Conservation (phyloP, 306 rosid genomes). For the Sindora glabra region DNA sequence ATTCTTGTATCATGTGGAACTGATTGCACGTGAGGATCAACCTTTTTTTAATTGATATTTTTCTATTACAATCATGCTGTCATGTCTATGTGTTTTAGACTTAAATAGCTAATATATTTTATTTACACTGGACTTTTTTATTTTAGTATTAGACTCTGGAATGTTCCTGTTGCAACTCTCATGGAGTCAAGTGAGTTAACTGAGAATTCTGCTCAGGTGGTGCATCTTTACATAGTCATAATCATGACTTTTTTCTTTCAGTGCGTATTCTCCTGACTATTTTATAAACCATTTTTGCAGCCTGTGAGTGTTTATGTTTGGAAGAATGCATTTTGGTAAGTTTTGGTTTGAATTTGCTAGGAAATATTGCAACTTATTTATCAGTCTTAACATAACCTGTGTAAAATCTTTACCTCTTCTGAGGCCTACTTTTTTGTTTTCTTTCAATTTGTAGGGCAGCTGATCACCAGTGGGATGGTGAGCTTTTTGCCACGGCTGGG, state of each 20-base stretch:
- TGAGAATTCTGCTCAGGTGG: constrained; percentile 47
- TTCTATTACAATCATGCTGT: background rate
- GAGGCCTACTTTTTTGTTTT: background rate
- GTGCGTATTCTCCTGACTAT: constrained; percentile 11
- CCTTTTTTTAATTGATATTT: background rate
- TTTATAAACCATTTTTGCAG: constrained; percentile 34
- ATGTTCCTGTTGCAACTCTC: constrained; percentile 43
- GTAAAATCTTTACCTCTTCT: background rate
- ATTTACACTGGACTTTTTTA: constrained; percentile 10
- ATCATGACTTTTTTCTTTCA: background rate
- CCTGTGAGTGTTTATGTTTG: constrained; percentile 58
- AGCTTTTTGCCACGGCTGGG: constrained; percentile 89
- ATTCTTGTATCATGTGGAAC: constrained; percentile 88
- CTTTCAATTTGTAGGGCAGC: constrained; percentile 51
- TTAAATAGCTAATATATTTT: constrained; percentile 5
- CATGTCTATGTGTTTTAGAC: background rate
- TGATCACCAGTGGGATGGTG: constrained; percentile 88
- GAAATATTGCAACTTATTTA: constrained; percentile 1
- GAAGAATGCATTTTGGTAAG: constrained; percentile 85
- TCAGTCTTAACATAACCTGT: too few relatives aligned
- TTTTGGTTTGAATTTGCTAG: constrained; percentile 1
- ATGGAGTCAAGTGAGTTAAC: constrained; percentile 33
- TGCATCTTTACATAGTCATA: background rate
- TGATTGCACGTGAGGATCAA: constrained; percentile 69
- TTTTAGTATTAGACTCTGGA: constrained; percentile 82